phyloP scores from a whole-genome alignment of 129 eudicot species.

The Heracleum sosnowskyi region DNA sequence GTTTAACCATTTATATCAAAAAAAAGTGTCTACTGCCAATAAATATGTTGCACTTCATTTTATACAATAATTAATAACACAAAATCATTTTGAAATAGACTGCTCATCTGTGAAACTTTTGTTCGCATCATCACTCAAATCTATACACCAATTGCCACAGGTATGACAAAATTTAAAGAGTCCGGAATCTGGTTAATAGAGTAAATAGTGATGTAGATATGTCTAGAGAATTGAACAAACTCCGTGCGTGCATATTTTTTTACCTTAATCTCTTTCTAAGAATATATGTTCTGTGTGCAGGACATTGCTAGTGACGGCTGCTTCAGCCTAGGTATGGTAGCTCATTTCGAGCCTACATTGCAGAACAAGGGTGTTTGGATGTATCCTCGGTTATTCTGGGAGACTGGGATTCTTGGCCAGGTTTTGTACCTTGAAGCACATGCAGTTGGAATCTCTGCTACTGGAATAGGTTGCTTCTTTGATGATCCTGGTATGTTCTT shows the following conservation, averaged over 20 bases:
- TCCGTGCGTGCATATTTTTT: no score
- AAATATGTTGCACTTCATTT: background rate
- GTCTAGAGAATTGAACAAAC: no score
- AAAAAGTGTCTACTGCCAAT: background rate
- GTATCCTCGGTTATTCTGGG: slow-evolving; percentile 97
- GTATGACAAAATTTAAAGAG: no score
- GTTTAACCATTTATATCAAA: no score
- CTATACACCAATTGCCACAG: no score
- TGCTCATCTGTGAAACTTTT: background rate
- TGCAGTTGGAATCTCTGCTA: slow-evolving; percentile 89
- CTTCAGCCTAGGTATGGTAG: slow-evolving; percentile 97
- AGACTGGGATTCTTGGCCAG: slow-evolving; percentile 91
- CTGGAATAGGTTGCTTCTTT: slow-evolving; percentile 98
- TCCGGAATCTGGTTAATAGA: no score
- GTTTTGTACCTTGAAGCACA: slow-evolving; percentile 92
- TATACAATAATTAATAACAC: background rate
- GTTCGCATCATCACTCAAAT: background rate
- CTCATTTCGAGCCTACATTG: slow-evolving; percentile 65
- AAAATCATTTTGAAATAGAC: background rate
- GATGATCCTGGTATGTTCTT: slow-evolving; percentile 71
- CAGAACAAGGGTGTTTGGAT: slow-evolving; percentile 66
- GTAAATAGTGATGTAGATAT: no score
- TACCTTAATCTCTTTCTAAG: background rate
- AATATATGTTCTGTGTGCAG: background rate
- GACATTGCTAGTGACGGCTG: slow-evolving; percentile 91